phyloP scores from a whole-genome alignment of 345 rosid species.

The Raphanus raphanistrum region DNA sequence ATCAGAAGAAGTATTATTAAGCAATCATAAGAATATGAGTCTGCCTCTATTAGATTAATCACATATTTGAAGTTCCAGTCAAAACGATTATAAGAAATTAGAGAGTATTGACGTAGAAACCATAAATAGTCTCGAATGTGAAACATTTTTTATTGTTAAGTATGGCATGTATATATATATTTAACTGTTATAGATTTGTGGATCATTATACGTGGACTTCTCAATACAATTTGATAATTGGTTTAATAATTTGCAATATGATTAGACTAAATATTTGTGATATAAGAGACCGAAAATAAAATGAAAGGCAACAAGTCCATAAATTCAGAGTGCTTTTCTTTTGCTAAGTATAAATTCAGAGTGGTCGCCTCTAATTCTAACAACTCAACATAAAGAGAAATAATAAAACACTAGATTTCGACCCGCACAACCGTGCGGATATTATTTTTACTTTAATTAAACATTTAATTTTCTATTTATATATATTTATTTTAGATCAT shows the following conservation, averaged over 20 bases:
- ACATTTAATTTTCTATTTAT: too few species aligned
- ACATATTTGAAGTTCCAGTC: not conserved
- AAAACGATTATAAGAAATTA: not conserved
- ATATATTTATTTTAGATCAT: too few species aligned
- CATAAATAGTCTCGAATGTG: not conserved
- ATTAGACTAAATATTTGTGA: not conserved
- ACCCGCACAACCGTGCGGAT: too few species aligned
- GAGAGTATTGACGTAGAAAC: not conserved
- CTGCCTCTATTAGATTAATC: not conserved
- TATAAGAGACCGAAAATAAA: not conserved
- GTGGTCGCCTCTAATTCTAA: conserved; percentile 7
- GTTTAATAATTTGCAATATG: not conserved
- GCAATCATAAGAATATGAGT: not conserved
- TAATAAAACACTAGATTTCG: too few species aligned
- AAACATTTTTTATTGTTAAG: not conserved
- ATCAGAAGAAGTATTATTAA: not conserved
- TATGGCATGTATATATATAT: not conserved
- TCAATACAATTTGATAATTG: not conserved
- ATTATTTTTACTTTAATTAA: too few species aligned
- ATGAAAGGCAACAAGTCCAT: conserved; percentile 2
- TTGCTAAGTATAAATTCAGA: conserved; percentile 2
- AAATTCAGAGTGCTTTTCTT: conserved; percentile 10
- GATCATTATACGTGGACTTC: not conserved
- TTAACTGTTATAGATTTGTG: not conserved
- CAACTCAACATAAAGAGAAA: conserved; percentile 18